Percentiles rank a stretch among this genome's conserved stretches.
phyloP scores from a whole-genome alignment of 306 rosid species.

The Styphnolobium japonicum region DNA sequence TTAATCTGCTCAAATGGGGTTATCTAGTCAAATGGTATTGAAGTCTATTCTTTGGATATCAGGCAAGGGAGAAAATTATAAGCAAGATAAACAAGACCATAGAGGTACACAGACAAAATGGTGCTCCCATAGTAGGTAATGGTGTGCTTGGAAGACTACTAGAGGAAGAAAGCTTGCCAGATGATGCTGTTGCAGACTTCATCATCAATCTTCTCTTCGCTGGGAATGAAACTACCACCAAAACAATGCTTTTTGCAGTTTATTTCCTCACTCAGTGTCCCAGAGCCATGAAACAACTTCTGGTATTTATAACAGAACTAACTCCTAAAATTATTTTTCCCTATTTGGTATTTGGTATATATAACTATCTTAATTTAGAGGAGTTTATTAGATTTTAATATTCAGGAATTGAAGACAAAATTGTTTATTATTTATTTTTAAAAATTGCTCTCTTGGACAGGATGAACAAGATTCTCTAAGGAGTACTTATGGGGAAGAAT shows the following conservation, averaged over 20 bases:
- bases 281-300: conserved; percentile 60
- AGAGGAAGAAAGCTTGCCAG: conserved; percentile 74
- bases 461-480: conserved; percentile 71
- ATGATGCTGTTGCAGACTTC: conserved; percentile 80
- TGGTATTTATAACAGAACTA: conserved; percentile 46
- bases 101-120: conserved; percentile 48
- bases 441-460: conserved; percentile 40
- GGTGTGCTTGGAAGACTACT: conserved; percentile 74
- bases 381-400: not conserved
- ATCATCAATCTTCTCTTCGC: conserved; percentile 94
- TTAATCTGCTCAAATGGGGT: not conserved
- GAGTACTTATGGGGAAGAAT: conserved; percentile 39
- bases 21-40: not conserved
- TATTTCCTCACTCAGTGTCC: conserved; percentile 85
- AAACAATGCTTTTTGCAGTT: conserved; percentile 92
- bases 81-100: conserved; percentile 64
- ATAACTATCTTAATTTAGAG: not conserved
- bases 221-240: conserved; percentile 91
- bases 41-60: conserved; percentile 16
- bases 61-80: conserved; percentile 87
- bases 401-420: not conserved
- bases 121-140: conserved; percentile 31
- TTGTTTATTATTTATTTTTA: not conserved
- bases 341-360: not conserved
- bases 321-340: not conserved